Base-by-base conservation (phyloP, 148 eudicot species). In the Pharnaceum exiguum region DNA sequence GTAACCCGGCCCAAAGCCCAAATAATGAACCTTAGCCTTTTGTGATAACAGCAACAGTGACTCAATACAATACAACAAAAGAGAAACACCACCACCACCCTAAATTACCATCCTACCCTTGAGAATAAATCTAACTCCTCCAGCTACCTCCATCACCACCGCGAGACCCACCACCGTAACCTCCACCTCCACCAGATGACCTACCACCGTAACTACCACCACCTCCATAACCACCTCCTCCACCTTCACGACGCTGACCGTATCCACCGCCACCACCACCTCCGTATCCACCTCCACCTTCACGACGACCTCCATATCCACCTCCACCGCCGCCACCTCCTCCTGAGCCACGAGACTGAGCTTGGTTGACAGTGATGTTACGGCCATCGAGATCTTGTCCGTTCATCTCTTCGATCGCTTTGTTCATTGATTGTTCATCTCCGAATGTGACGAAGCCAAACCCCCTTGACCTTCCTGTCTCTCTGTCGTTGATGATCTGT, bases 391-490 rank as follows among this genome's bases (percentile, higher is more conserved):
- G 89, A 2, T 74, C 64, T 54, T 74, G 79, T 2, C 89, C 96
- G 71, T 89, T 89, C 96, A 89, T 82, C 38, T 48, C 76, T 4
- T 76, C 85, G 8, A 89, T 89, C 0, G 96, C 96, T 2, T 86
- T 89, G 16, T 61, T 71, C 84, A 89, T 86, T 8, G 81, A 36
- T 28, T 82, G 71, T 69, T 82, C 89, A 4, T 62, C 64, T 5
- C 46, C 38, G 70, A 89, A 89, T 0, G 96, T 89, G 0, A 89
- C 96, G 60, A 89, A 89, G 12, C 96, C 96, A 15, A 89, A 89
- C 1, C 96, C 93, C 36, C 93, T 80, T 2, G 96, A 89, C 56
- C 96, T 78, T 3, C 96, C 93, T 2, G 94, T 89, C 39, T 89
- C 96, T 5, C 94, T 82, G 45, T 89, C 94, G 33, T 81, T 82